Conservation (phyloP, 2,329 filamentous ascomycete species). For the Talaromyces atroroseus region DNA sequence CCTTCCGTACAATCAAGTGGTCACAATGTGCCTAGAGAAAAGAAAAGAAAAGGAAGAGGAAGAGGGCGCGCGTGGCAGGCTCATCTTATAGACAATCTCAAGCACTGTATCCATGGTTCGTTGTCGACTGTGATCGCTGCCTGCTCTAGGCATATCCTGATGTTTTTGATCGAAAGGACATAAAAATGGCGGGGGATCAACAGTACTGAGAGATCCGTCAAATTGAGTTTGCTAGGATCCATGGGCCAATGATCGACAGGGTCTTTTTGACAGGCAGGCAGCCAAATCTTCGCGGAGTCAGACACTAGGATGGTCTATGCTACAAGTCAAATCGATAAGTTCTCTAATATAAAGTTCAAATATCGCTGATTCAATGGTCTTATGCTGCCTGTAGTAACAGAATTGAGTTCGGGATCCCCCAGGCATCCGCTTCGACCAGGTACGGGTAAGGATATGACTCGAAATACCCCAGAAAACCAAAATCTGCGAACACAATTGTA, state of each 20-base stretch:
- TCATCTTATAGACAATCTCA: not conserved
- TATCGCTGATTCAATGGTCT: not conserved
- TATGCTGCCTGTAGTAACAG: not conserved
- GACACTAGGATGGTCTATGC: not conserved
- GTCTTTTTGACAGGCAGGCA: not conserved
- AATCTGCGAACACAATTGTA: not conserved
- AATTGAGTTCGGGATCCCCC: conserved; percentile 1
- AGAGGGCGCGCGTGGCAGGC: not conserved
- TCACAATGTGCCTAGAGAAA: conserved; percentile 4
- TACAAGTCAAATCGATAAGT: not conserved
- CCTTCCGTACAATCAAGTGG: conserved; percentile 3
- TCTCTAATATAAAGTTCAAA: not conserved
- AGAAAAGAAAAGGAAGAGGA: not conserved
- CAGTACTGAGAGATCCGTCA: not conserved
- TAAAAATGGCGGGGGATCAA: not conserved
- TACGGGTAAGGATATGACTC: not conserved
- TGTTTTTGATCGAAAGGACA: not conserved
- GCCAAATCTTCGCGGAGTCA: not conserved
- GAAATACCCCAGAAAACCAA: not conserved
- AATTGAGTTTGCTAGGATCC: not conserved
- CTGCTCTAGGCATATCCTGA: not conserved
- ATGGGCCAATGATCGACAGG: not conserved
- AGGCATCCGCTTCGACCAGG: conserved; percentile 3
- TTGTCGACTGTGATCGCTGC: not conserved
- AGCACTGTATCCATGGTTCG: not conserved